These are phyloP conservation scores for Suhomyces terraborum DNA, from an alignment of 1,139 yeast genomes.

Conservation along the genomic window DNA sequence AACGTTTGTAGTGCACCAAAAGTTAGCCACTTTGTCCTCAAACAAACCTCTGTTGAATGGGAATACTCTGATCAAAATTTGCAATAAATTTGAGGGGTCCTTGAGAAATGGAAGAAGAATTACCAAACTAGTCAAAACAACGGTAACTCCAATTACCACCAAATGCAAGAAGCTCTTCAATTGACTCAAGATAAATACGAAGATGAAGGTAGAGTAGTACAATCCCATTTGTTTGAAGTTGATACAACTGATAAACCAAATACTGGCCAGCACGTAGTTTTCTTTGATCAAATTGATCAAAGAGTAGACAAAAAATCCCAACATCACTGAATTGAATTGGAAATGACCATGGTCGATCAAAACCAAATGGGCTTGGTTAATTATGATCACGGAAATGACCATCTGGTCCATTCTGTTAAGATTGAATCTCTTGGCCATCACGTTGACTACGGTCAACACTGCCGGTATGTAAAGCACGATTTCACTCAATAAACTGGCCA, in stretches of 20 bases:
- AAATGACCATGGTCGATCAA: conserved; percentile 97
- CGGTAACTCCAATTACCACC: conserved; percentile 61
- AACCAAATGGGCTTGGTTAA: conserved; percentile 79
- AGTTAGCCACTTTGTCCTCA: conserved; percentile 96
- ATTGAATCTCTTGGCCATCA: conserved; percentile 60
- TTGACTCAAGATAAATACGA: conserved; percentile 60
- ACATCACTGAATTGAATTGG: conserved; percentile 92
- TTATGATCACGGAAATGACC: conserved; percentile 68
- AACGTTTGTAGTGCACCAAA: conserved; percentile 91
- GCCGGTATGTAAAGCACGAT: conserved; percentile 77
- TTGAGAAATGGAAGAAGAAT: conserved; percentile 62
- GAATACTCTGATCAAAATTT: conserved; percentile 67
- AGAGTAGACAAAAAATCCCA: conserved; percentile 75
- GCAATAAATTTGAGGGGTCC: conserved; percentile 21
- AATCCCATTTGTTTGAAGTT: conserved; percentile 95
- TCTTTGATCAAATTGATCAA: conserved; percentile 67
- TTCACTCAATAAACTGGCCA: conserved; percentile 77
- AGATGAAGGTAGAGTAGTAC: conserved; percentile 88
- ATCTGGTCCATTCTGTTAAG: conserved; percentile 74
- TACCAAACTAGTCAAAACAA: conserved; percentile 53
- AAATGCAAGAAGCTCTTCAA: conserved; percentile 48
- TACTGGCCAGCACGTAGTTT: conserved; percentile 67
- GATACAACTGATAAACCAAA: conserved; percentile 75
- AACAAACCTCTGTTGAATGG: conserved; percentile 95
- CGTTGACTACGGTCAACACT: conserved; percentile 63